Evolutionary conservation across 2,329 filamentous ascomycete species (phyloP), one percentile per base, ranked within the genome.

Genomic region (Scedosporium aurantiacum): DNA sequence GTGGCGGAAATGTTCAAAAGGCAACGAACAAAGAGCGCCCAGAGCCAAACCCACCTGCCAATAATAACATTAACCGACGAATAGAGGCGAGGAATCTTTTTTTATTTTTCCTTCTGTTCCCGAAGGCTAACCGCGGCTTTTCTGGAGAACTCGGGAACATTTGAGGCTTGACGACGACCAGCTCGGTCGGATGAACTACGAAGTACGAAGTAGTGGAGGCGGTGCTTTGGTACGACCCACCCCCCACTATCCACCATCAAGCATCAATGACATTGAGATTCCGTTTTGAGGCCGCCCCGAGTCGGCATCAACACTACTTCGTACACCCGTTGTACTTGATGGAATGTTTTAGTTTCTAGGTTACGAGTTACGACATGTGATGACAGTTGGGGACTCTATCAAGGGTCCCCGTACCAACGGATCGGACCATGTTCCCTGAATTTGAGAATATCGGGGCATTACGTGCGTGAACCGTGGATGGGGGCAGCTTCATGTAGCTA

Each of bases 1-100:
- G 57, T 65, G 18, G 60, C 59, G 10, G 64, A 64, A 21, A 57
- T 65, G 61, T 60, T 64, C 41, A 45, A 52, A 28, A 50, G 54
- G 41, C 57, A 37, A 21, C 50, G 25, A 47, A 23, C 25, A 57
- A 50, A 18, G 50, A 60, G 43, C 16, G 32, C 25, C 18, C 55
- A 40, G 18, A 18, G 56, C 32, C 18, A 58, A 43, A 25, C 21
- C 16, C 18, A 58, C 32, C 16, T 57, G 2, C 27, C n/a, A 40
- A 27, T 57, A 40, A 27, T 16, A n/a, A 21, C 52, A 25, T 16
- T 16, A 16, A 8, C 14, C 6, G 18, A 57, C 14, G 28, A 32
- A 25, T 43, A 21, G 18, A 14, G 16, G 21, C 50, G 50, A 28
- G 18, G 1, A 25, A 27, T 54, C 50, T 10, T 54, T 54, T 54